Evolutionary conservation across 495 filamentous ascomycete genomes (phyloP).

Genomic region (Oidiodendron maius): DNA sequence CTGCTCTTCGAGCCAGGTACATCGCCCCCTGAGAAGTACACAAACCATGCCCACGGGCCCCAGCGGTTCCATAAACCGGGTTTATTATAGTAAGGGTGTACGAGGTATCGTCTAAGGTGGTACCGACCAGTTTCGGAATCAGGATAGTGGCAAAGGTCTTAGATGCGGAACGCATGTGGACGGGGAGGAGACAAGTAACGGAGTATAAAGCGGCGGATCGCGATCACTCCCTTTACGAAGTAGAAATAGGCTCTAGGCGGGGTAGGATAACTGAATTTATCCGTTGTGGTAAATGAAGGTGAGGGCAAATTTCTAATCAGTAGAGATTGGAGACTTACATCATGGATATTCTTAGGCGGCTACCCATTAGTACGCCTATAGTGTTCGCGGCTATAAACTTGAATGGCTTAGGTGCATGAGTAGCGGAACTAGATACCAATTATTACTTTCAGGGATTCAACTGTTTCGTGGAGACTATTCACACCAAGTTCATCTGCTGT

Average conservation of each 20-base stretch:
- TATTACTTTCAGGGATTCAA: no score
- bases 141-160: slow-evolving; percentile 34
- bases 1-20: slow-evolving; percentile 54
- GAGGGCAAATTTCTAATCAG: background rate
- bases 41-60: slow-evolving; percentile 47
- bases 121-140: slow-evolving; percentile 44
- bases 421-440: no score
- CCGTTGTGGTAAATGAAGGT: slow-evolving; percentile 20
- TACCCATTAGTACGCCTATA: slow-evolving; percentile 57
- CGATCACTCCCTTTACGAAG: slow-evolving; percentile 35
- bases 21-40: slow-evolving; percentile 47
- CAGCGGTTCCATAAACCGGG: slow-evolving; percentile 57
- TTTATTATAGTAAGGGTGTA: slow-evolving; percentile 54
- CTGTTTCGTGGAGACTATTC: no score
- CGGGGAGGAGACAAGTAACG: slow-evolving; percentile 53
- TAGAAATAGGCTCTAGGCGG: slow-evolving; percentile 28
- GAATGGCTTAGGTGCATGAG: slow-evolving; percentile 43
- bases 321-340: slow-evolving; percentile 30
- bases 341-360: slow-evolving; percentile 58
- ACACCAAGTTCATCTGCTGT: no score
- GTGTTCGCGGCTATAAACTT: slow-evolving; percentile 43
- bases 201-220: slow-evolving; percentile 43
- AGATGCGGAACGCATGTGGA: slow-evolving; percentile 37
- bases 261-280: slow-evolving; percentile 23
- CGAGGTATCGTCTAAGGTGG: slow-evolving; percentile 42